Percentiles rank a stretch among this genome's conserved stretches.
These are phyloP conservation scores for Apiospora rasikravindrae DNA, from an alignment of 2,329 filamentous ascomycete genomes.

Conservation along the genomic window DNA sequence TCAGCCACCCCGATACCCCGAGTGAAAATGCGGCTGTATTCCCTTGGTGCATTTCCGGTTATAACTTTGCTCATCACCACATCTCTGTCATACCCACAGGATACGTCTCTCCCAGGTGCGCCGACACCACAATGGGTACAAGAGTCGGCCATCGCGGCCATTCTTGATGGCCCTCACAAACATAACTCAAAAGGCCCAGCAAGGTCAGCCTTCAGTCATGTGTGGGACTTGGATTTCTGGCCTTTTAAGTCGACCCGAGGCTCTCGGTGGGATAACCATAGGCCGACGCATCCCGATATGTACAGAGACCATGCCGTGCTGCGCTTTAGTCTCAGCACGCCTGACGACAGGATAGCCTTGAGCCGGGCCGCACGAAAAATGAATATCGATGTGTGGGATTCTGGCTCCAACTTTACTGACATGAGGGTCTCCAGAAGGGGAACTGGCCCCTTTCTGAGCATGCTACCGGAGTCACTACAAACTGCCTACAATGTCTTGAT, in stretches of 20 bases:
- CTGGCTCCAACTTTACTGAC: conserved; percentile 81
- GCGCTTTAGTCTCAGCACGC: conserved; percentile 77
- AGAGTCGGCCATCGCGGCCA: conserved; percentile 2
- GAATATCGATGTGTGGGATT: conserved; percentile 90
- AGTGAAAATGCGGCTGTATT: conserved; percentile 4
- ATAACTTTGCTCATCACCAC: background rate
- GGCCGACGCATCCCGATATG: conserved; percentile 37
- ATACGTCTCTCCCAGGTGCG: background rate
- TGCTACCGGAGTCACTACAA: conserved; percentile 77
- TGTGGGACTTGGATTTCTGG: conserved; percentile 17
- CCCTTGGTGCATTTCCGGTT: background rate
- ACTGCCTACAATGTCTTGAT: conserved; percentile 77
- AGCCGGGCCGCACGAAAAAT: conserved; percentile 54
- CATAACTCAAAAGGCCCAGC: background rate
- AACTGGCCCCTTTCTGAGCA: conserved; percentile 76
- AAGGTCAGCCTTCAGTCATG: background rate
- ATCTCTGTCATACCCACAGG: background rate
- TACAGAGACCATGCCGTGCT: conserved; percentile 88
- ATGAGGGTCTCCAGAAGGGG: conserved; percentile 78
- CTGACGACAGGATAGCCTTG: conserved; percentile 35
- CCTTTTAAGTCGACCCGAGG: conserved; percentile 28
- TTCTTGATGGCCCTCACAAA: background rate
- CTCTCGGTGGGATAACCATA: conserved; percentile 32
- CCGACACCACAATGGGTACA: background rate
- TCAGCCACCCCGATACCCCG: conserved; percentile 1